Evolutionary conservation across 176 grass and related monocot species (phyloP), one percentile per base, ranked within the genome.

Genomic region (Dendrocalamus sinicus): DNA sequence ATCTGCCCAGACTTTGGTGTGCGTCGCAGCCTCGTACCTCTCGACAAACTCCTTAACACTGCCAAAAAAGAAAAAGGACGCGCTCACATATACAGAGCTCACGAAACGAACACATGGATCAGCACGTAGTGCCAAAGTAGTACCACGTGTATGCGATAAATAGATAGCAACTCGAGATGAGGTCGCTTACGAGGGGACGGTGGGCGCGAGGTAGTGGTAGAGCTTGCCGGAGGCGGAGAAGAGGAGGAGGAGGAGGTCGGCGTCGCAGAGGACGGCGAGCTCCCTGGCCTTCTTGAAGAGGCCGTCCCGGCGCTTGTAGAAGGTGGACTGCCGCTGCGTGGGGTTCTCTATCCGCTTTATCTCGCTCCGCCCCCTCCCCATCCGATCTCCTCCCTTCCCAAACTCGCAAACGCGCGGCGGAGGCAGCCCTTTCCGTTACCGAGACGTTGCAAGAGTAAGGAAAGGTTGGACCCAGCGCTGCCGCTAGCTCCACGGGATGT

Each of bases 271-370:
- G 20, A 99, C 90, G 76, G 94, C 81, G 72, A 99, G 93, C 92
- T 96, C 97, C 85, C 91, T 68, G 35, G 97, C 97, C 88, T 99
- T 99, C 91, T 99, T 99, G 88, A 99, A 99, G 40, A 99, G 81
- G 5, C 97, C 97, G 85, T 99, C 97, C 72, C 97, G 77, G 88
- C 97, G 94, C 91, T 99, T 99, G 91, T 99, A 99, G 94, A 99
- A 99, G 79, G 94, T 99, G 64, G 96, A 99, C 86, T 99, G 96
- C 75, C 96, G 91, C 88, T 96, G 96, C 57, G 88, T 91, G 14
- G 92, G 81, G 84, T 99, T 99, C 78, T 99, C 96, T 82, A 96
- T 99, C 88, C 92, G 92, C 92, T 94, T 99, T 94, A 99, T 96
- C 94, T 99, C 96, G 68, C 91, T 94, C 75, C 93, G 93, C 73